phyloP scores from a whole-genome alignment of 2,329 filamentous ascomycete genomes.

The Pyricularia pennisetigena region DNA sequence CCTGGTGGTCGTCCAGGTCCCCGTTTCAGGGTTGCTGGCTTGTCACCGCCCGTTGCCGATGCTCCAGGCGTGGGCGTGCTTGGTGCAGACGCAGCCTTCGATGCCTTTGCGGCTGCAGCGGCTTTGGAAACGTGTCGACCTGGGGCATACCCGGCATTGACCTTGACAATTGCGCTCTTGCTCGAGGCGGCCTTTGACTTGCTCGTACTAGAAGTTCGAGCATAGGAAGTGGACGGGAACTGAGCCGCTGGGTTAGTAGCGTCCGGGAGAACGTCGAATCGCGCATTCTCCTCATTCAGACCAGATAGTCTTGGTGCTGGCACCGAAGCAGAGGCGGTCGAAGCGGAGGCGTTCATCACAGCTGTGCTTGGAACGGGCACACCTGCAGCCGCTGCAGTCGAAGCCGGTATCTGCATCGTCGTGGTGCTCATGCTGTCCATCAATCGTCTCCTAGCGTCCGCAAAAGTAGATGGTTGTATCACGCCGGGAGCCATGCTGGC shows the following conservation, averaged over 20 bases:
- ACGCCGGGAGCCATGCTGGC: constrained; percentile 11
- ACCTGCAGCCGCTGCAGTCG: constrained; percentile 4
- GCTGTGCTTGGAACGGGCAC: constrained; percentile 3
- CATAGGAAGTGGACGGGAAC: background rate
- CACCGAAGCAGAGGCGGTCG: constrained; percentile 4
- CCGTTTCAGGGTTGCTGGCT: background rate
- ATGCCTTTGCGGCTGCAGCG: constrained; percentile 5
- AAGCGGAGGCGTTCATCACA: constrained; percentile 6
- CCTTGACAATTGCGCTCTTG: constrained; percentile 17
- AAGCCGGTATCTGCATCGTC: constrained; percentile 24
- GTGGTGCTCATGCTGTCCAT: constrained; percentile 29
- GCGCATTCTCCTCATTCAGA: background rate
- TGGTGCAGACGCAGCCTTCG: background rate
- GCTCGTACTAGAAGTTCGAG: background rate
- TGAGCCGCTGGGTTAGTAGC: background rate
- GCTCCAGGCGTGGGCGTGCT: background rate
- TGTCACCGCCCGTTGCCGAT: background rate
- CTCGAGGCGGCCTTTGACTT: background rate
- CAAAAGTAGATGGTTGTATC: constrained; percentile 24
- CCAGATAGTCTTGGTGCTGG: background rate
- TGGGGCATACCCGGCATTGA: constrained; percentile 14
- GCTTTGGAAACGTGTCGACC: background rate
- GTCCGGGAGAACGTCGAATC: background rate
- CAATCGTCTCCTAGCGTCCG: constrained; percentile 28
- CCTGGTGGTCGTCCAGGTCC: background rate